Conservation (phyloP, 495 filamentous ascomycete species). For the Lichina pygmaea region DNA sequence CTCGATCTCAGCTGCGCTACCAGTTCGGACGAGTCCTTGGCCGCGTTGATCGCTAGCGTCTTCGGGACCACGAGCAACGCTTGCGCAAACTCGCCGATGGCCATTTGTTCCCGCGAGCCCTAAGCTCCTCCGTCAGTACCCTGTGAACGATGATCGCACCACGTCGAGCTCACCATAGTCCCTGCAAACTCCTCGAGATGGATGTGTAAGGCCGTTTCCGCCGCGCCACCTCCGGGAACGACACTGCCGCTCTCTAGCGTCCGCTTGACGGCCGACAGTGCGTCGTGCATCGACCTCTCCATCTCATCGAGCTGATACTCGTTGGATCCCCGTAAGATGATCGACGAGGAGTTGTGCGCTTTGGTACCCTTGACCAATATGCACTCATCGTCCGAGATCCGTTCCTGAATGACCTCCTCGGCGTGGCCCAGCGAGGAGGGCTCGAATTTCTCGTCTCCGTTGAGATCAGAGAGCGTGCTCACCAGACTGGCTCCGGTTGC, state of each 20-base stretch:
- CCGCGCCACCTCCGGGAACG: slow-evolving; percentile 85
- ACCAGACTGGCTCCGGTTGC: slow-evolving; percentile 85
- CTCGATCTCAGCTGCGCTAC: slow-evolving; percentile 85
- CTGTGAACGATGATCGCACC: not conserved
- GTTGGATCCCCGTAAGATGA: slow-evolving; percentile 88
- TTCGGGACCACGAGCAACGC: slow-evolving; percentile 86
- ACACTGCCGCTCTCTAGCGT: slow-evolving; percentile 92
- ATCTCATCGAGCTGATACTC: slow-evolving; percentile 97
- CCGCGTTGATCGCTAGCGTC: slow-evolving; percentile 89
- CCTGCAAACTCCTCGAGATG: slow-evolving; percentile 99
- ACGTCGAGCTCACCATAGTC: slow-evolving; percentile 36
- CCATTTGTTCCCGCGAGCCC: slow-evolving; percentile 87
- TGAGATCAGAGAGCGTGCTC: slow-evolving; percentile 78
- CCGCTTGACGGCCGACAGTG: slow-evolving; percentile 85
- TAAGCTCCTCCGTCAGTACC: not conserved
- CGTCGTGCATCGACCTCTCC: slow-evolving; percentile 95
- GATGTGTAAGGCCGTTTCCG: slow-evolving; percentile 96
- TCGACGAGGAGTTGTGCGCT: slow-evolving; percentile 74
- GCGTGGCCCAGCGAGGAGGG: slow-evolving; percentile 64
- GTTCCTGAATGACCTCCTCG: slow-evolving; percentile 87
- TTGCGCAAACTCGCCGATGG: slow-evolving; percentile 91
- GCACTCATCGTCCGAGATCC: slow-evolving; percentile 96
- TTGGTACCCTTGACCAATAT: slow-evolving; percentile 93
- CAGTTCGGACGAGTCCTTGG: slow-evolving; percentile 83
- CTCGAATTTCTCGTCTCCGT: slow-evolving; percentile 94